A percentile compares a stretch with the other conserved stretches of the same genome.
These are phyloP conservation scores for Begonia fuchsioides DNA, from an alignment of 306 rosid species.

Conservation along the genomic window DNA sequence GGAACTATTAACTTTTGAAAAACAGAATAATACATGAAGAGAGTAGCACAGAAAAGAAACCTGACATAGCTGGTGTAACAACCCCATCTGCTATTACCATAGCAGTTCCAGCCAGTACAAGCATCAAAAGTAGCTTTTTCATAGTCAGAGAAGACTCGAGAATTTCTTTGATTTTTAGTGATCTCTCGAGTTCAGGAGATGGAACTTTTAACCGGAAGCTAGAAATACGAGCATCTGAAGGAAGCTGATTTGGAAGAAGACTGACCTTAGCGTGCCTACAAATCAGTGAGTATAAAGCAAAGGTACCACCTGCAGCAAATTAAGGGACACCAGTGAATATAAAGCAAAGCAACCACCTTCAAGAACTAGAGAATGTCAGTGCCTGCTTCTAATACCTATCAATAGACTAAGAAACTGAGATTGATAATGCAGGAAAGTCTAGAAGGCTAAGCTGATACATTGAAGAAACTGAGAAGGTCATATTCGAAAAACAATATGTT, in stretches of 20 bases:
- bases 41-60: conserved; percentile 12
- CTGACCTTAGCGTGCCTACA: conserved; percentile 99
- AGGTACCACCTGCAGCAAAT: conserved; percentile 73
- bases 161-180: conserved; percentile 83
- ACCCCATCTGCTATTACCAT: conserved; percentile 99
- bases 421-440: too few species aligned
- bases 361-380: too few species aligned
- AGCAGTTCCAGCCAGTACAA: conserved; percentile 95
- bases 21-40: conserved; percentile 5
- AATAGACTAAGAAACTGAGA: too few species aligned
- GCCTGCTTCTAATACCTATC: too few species aligned
- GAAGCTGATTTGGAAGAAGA: conserved; percentile 96
- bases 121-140: conserved; percentile 66
- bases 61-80: conserved; percentile 95
- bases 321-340: too few species aligned
- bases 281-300: conserved; percentile 95
- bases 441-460: too few species aligned
- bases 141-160: conserved; percentile 71
- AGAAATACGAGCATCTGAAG: conserved; percentile 85
- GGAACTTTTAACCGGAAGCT: conserved; percentile 96
- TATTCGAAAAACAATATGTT: too few species aligned
- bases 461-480: too few species aligned
- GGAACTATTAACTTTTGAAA: not conserved
- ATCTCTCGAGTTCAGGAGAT: conserved; percentile 92
- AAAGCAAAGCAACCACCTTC: too few species aligned